Evolutionary conservation across 2,329 filamentous ascomycete species (phyloP).

Genomic region (Claviceps monticola): DNA sequence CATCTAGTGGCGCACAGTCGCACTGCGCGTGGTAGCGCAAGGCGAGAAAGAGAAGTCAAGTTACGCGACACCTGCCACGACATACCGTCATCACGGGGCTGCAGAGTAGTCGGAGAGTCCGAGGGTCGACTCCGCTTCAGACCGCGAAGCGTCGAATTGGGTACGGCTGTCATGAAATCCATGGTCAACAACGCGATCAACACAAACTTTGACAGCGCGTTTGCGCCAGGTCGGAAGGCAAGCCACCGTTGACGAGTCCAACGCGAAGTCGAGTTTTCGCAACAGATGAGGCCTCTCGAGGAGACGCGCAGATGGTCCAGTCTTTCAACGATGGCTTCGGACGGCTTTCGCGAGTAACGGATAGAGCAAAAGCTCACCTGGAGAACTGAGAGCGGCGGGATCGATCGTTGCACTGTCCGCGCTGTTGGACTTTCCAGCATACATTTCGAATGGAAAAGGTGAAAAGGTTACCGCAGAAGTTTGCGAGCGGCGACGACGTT

Average conservation of each 20-base stretch:
- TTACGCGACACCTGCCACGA: constrained; percentile 24
- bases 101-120: constrained; percentile 40
- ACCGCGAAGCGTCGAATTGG: constrained; percentile 46
- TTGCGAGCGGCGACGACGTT: constrained; percentile 34
- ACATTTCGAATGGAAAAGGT: constrained; percentile 19
- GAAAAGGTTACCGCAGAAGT: constrained; percentile 11
- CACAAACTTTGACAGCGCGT: background rate
- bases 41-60: constrained; percentile 3
- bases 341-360: background rate
- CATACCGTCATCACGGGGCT: constrained; percentile 61
- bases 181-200: constrained; percentile 14
- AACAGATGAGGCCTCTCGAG: background rate
- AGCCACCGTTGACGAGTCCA: background rate
- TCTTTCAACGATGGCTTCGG: background rate
- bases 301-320: background rate
- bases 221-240: background rate
- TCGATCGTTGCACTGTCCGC: constrained; percentile 84
- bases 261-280: too few relatives aligned
- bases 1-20: constrained; percentile 5
- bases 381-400: constrained; percentile 70
- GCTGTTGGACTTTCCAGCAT: constrained; percentile 43
- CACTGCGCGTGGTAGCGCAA: constrained; percentile 5
- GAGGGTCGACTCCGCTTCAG: constrained; percentile 71
- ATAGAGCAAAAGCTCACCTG: constrained; percentile 39
- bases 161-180: constrained; percentile 26